Base-by-base conservation (phyloP, 371 early-diverging fungal species). In the Syncephalis fuscata region DNA sequence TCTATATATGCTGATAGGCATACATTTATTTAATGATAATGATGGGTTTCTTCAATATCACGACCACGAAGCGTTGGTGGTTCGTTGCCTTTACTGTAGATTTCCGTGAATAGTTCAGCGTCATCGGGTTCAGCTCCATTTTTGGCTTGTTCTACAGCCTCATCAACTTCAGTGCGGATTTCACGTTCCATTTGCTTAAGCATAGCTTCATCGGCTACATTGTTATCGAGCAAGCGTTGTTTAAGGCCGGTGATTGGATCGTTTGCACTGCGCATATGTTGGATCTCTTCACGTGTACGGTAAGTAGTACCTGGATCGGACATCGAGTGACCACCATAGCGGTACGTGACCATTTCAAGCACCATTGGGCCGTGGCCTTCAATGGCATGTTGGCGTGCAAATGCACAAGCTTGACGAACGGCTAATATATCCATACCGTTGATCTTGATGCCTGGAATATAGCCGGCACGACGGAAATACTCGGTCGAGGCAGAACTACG, bases 241-340 rank as follows among this genome's bases (percentile, higher is more conserved):
- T 86, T 86, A 63, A 91, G 66, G 16, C 88, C 88, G 51, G 79
- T 91, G 68, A 96, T 91, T 43, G 91, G 86, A 64, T 94, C 95
- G 53, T 78, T 78, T 57, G 80, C 84, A 49, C 82, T 81, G 32
- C 95, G 81, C 93, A 94, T 93, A 64, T 90, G 80, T 70, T 92
- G 89, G 53, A 96, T 86, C 69, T 96, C 93, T 68, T 93, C 94
- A 63, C 95, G 85, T 55, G 93, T 88, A 57, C 94, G 85, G 80
- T 93, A 96, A 49, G 93, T 93, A 65, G 95, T 94, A 51, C 97
- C 97, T 37, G 97, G 97, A 68, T 96, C 97, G 50, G 94, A 93
- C 97, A 96, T 96, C 59, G 98, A 97, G 85, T 99, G 99, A 48
- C 97, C 97, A 68, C 98, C 97, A 66, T 93, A 93, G 50, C 99